phyloP scores from a whole-genome alignment of 805 yeast genomes.

The Metschnikowia arizonensis region DNA sequence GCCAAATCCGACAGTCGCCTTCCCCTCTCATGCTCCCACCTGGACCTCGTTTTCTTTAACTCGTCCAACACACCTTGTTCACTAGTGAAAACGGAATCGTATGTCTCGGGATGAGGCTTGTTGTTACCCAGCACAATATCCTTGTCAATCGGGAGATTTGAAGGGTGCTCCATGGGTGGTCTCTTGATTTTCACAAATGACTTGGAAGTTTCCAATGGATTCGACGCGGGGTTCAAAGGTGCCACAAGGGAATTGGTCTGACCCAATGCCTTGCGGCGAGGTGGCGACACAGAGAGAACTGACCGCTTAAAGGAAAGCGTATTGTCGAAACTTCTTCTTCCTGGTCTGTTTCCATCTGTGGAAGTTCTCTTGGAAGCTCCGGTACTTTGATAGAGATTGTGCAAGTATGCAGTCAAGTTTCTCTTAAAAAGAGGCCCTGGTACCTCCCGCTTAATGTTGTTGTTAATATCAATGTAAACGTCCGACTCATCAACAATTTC shows the following conservation, averaged over 20 bases:
- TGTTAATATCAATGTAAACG: constrained; percentile 86
- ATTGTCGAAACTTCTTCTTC: constrained; percentile 3
- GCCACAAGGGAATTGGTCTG: constrained; percentile 17
- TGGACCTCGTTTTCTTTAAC: constrained; percentile 12
- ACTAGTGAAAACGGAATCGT: constrained; percentile 40
- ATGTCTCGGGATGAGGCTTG: constrained; percentile 13
- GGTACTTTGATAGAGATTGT: constrained; percentile 46
- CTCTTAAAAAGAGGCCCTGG: constrained; percentile 75
- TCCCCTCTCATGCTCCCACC: constrained; percentile 5
- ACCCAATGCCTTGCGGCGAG: constrained; percentile 9
- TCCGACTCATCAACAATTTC: constrained; percentile 96
- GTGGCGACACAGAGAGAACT: constrained; percentile 14
- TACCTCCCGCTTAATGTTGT: constrained; percentile 70
- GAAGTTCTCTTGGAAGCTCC: constrained; percentile 40
- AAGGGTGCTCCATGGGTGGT: constrained; percentile 27
- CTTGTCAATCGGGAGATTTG: constrained; percentile 15
- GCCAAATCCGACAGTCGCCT: constrained; percentile 15
- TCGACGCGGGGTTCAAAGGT: constrained; percentile 53
- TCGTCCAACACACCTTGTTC: constrained; percentile 42
- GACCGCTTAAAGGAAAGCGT: constrained; percentile 4
- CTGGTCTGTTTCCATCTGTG: constrained; percentile 23
- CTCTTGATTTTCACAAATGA: constrained; percentile 66
- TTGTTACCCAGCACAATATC: constrained; percentile 13
- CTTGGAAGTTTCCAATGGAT: constrained; percentile 64
- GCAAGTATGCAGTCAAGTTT: constrained; percentile 65